Evolutionary conservation across 2,329 filamentous ascomycete species (phyloP), one percentile per base, ranked within the genome.

Genomic region (Phaeosphaeriaceae sp.): DNA sequence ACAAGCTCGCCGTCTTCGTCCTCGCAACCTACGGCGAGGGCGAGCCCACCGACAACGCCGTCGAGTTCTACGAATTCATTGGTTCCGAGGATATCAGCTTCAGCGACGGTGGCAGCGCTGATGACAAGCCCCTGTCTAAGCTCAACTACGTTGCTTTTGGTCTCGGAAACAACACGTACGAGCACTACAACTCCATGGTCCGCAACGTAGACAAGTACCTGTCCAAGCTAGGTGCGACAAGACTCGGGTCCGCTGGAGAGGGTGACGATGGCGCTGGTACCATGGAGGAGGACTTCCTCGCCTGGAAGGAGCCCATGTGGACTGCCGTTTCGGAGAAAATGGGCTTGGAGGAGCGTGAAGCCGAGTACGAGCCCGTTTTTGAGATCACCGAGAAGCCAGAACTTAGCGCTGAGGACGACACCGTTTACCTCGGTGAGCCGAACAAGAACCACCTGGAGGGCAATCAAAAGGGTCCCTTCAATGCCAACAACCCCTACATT

Each of bases 221-320:
- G 58, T 84, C 88, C 73, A 94, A 91, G 72, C 84, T 96, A 20
- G 95, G 95, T 60, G 95, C 91, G 13, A 85, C 88, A 73, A 87
- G 92, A 67, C 92, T 99, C 67, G 93, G 95, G 47, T 84, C 89
- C 57, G 92, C 93, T 55, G 95, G 96, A 69, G 94, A 98, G 82
- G 95, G 95, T 72, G 95, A 99, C 72, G 95, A 99, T 76, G 95
- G 96, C 64, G 93, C 95, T 65, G 95, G 96, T 61, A 99, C 95
- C 56, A 99, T 99, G 96, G 95, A 99, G 81, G 96, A 99, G 81
- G 96, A 99, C 74, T 99, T 98, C 79, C 82, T 99, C 71, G 92
- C 94, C 66, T 99, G 95, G 95, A 99, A 99, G 82, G 95, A 99
- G 73, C 93, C 93, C 61, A 99, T 99, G 95, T 99, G 96, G 95